Evolutionary conservation across 768 basidiomycete genomes (phyloP).

Genomic region (Macrolepiota fuliginosa): DNA sequence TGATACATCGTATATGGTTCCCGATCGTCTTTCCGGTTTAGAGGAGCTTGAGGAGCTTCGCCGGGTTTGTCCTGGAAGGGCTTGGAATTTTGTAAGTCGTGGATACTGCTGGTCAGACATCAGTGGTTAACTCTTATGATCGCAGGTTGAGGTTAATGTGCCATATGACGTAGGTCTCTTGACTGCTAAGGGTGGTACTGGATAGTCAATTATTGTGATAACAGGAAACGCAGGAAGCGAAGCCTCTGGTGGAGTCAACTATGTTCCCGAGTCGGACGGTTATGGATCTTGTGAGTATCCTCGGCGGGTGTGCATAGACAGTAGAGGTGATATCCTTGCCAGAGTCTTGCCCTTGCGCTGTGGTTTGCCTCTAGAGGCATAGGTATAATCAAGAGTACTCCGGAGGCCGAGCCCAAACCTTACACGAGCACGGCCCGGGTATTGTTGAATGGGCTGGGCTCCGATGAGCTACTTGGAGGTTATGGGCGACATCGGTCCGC

Average conservation of each 20-base stretch:
- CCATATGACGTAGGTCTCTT: conserved; percentile 58
- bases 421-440: conserved; percentile 82
- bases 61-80: conserved; percentile 69
- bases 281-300: conserved; percentile 78
- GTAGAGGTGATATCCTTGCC: background rate
- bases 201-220: background rate
- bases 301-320: background rate
- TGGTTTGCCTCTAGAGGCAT: conserved; percentile 88
- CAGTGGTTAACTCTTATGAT: conserved; percentile 9
- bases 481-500: conserved; percentile 87
- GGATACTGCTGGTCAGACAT: conserved; percentile 21
- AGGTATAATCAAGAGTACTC: conserved; percentile 50
- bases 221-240: conserved; percentile 66
- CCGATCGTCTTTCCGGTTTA: conserved; percentile 83
- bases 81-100: conserved; percentile 78
- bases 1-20: conserved; percentile 64
- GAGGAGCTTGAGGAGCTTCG: conserved; percentile 77
- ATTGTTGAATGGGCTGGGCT: conserved; percentile 86
- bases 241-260: conserved; percentile 54
- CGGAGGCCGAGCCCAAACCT: conserved; percentile 33
- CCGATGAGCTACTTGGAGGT: conserved; percentile 94
- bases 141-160: conserved; percentile 82
- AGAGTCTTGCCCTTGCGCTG: conserved; percentile 91
- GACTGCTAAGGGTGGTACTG: background rate
- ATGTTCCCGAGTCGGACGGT: conserved; percentile 83